These are phyloP conservation scores for Candida palmyrensis DNA, from an alignment of 805 yeast species.

Conservation along the genomic window DNA sequence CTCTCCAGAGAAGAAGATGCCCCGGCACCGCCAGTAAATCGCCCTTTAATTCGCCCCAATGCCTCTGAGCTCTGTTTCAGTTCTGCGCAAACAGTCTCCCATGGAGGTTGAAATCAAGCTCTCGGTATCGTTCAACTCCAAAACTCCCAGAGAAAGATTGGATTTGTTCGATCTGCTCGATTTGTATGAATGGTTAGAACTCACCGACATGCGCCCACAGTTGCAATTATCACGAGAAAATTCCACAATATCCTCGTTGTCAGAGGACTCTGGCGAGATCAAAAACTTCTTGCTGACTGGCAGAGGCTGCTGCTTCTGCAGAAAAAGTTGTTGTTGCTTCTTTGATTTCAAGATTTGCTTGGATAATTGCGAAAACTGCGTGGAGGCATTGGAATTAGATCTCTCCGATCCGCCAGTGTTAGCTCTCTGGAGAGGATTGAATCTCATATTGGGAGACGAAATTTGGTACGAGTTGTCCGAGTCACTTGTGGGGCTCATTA, in stretches of 20 bases:
- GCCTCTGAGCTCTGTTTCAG: conserved; percentile 34
- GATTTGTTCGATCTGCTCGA: conserved; percentile 1
- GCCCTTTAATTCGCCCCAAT: background rate
- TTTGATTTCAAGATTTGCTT: conserved; percentile 15
- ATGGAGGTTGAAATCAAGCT: conserved; percentile 33
- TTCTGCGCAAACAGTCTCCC: conserved; percentile 36
- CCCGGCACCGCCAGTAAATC: conserved; percentile 3
- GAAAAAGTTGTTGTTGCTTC: conserved; percentile 2
- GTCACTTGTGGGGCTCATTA: background rate
- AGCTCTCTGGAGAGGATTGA: background rate
- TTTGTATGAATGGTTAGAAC: conserved; percentile 3
- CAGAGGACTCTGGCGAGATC: conserved; percentile 24
- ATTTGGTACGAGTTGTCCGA: background rate
- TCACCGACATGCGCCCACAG: conserved; percentile 1
- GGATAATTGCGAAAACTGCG: conserved; percentile 17
- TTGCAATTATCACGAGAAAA: background rate
- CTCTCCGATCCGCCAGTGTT: conserved; percentile 4
- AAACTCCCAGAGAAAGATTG: conserved; percentile 1
- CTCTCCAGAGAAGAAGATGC: too few species aligned
- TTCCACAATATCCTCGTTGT: conserved; percentile 15
- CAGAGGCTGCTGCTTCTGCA: conserved; percentile 1
- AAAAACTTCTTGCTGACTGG: conserved; percentile 12
- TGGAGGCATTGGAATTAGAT: conserved; percentile 3
- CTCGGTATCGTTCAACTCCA: conserved; percentile 22
- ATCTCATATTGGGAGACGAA: background rate